Conservation (phyloP, 2,329 filamentous ascomycete species). For the Neofusicoccum sp. region DNA sequence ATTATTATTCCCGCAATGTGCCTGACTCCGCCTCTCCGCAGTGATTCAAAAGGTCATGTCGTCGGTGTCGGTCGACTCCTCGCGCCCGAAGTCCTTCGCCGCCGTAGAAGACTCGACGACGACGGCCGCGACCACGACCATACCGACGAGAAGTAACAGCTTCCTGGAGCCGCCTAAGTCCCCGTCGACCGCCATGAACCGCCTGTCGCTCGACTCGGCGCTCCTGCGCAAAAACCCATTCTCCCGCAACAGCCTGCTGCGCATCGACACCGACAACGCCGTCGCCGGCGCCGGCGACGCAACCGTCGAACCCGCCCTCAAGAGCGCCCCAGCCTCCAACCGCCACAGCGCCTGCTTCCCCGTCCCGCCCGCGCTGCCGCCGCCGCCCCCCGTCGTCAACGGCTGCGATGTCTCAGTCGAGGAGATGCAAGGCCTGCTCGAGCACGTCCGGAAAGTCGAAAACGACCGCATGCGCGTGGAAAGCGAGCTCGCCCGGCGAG, state of each 20-base stretch:
- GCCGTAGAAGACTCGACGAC: background rate
- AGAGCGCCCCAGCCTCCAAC: constrained; percentile 2
- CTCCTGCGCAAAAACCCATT: constrained; percentile 12
- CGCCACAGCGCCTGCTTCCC: constrained; percentile 3
- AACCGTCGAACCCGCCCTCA: background rate
- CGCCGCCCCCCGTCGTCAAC: background rate
- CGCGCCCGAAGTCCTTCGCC: constrained; percentile 6
- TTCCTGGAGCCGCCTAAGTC: background rate
- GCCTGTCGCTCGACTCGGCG: constrained; percentile 16
- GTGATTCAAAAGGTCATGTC: constrained; percentile 13
- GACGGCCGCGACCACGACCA: background rate
- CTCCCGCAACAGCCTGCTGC: constrained; percentile 6
- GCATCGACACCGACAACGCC: background rate
- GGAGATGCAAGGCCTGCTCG: constrained; percentile 11
- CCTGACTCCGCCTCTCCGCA: constrained; percentile 3
- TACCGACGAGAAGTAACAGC: background rate
- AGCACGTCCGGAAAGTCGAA: constrained; percentile 9
- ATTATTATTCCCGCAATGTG: constrained; percentile 1
- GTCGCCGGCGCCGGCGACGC: background rate
- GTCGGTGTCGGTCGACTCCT: background rate
- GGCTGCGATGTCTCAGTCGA: constrained; percentile 10
- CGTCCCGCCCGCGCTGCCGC: background rate
- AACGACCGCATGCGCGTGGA: constrained; percentile 3
- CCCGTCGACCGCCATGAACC: background rate
- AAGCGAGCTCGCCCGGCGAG: constrained; percentile 3